These are phyloP conservation scores for Hyphodiscus sp. DNA, from an alignment of 2,329 filamentous ascomycete genomes.

Conservation along the genomic window DNA sequence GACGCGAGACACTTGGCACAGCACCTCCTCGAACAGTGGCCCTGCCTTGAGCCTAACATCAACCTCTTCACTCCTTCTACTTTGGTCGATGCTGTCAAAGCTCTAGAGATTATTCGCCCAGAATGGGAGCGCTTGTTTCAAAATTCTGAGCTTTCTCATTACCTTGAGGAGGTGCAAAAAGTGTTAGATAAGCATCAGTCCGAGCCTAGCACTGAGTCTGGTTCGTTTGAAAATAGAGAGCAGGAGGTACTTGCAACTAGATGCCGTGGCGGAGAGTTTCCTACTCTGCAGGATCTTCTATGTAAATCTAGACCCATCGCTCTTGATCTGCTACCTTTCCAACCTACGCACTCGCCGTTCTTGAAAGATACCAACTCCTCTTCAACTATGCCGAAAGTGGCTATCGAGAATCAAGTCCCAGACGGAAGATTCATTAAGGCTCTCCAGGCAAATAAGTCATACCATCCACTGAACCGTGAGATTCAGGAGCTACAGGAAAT, in stretches of 20 bases:
- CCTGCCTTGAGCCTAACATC: slow-evolving; percentile 32
- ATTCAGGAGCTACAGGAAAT: slow-evolving; percentile 23
- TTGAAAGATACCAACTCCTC: neutral
- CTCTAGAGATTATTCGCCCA: slow-evolving; percentile 34
- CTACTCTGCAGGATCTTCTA: slow-evolving; percentile 4
- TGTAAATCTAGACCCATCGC: neutral
- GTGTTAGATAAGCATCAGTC: slow-evolving; percentile 31
- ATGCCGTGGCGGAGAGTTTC: slow-evolving; percentile 5
- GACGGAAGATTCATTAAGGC: too few species aligned
- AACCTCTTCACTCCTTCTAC: slow-evolving; percentile 24
- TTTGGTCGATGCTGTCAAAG: slow-evolving; percentile 33
- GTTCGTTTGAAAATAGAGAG: neutral
- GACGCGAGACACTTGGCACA: slow-evolving; percentile 33
- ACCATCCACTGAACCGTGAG: slow-evolving; percentile 1
- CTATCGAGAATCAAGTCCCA: too few species aligned
- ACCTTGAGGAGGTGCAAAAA: slow-evolving; percentile 38
- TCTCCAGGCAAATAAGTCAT: too few species aligned
- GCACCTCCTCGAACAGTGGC: slow-evolving; percentile 40
- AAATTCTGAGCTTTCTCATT: slow-evolving; percentile 40
- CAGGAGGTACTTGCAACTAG: slow-evolving; percentile 4
- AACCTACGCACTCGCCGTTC: neutral
- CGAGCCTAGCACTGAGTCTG: neutral
- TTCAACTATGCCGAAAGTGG: too few species aligned
- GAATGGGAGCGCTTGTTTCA: slow-evolving; percentile 44
- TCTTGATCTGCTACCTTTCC: neutral